Conservation (phyloP, 2,329 filamentous ascomycete species). For the Paecilomyces fulvus region DNA sequence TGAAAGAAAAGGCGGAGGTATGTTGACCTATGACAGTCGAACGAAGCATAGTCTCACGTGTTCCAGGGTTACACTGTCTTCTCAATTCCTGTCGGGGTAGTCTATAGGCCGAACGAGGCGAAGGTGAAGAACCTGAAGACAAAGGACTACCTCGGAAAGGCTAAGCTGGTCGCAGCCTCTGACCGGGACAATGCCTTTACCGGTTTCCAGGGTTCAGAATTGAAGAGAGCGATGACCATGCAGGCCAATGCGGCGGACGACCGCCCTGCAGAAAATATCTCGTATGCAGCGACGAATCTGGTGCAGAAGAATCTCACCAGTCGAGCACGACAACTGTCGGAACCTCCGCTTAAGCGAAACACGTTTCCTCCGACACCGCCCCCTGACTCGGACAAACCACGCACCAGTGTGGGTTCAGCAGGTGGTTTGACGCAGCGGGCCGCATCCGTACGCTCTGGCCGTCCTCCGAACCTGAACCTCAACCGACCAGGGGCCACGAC, state of each 20-base stretch:
- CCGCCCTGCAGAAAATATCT: slow-evolving; percentile 72
- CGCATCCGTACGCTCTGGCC: slow-evolving; percentile 40
- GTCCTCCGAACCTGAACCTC: slow-evolving; percentile 39
- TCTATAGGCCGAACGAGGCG: slow-evolving; percentile 92
- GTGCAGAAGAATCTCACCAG: slow-evolving; percentile 78
- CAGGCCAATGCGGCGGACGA: slow-evolving; percentile 51
- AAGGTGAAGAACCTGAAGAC: slow-evolving; percentile 98
- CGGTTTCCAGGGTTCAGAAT: slow-evolving; percentile 71
- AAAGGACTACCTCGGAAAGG: slow-evolving; percentile 95
- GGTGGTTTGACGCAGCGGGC: slow-evolving; percentile 35
- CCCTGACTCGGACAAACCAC: slow-evolving; percentile 68
- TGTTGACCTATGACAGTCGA: not conserved
- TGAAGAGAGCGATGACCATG: slow-evolving; percentile 42
- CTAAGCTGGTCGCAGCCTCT: slow-evolving; percentile 81
- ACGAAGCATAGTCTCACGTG: slow-evolving; percentile 4
- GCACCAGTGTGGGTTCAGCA: slow-evolving; percentile 15
- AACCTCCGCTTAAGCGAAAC: slow-evolving; percentile 68
- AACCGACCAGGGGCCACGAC: slow-evolving; percentile 20
- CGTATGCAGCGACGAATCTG: slow-evolving; percentile 85
- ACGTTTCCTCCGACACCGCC: slow-evolving; percentile 98
- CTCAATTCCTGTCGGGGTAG: slow-evolving; percentile 89
- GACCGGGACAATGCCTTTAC: slow-evolving; percentile 74
- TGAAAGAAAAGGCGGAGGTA: slow-evolving; percentile 85
- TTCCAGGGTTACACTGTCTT: slow-evolving; percentile 90
- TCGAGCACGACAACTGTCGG: slow-evolving; percentile 69